Evolutionary conservation across 2,329 filamentous ascomycete genomes (phyloP).

Genomic region (Nakataea oryzae): DNA sequence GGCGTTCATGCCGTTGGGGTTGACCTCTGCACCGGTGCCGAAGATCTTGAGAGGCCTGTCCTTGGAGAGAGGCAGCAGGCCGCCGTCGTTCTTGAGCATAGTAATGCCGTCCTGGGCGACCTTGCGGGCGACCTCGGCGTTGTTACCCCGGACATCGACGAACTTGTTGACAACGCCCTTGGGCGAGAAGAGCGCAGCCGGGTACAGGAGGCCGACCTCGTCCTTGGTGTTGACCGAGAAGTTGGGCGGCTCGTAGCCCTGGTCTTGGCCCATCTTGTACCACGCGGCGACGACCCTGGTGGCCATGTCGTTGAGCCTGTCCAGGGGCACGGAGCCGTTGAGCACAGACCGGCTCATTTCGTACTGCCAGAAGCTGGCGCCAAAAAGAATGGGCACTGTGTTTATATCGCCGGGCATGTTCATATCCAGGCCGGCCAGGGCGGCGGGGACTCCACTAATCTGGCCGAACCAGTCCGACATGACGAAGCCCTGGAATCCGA

Average conservation of each 20-base stretch:
- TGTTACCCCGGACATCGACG: slow-evolving; percentile 48
- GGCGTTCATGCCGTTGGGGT: slow-evolving; percentile 50
- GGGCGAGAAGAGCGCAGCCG: slow-evolving; percentile 47
- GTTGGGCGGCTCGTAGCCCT: slow-evolving; percentile 43
- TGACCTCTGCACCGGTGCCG: slow-evolving; percentile 38
- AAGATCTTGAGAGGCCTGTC: slow-evolving; percentile 32
- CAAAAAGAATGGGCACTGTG: slow-evolving; percentile 40
- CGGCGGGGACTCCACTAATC: slow-evolving; percentile 61
- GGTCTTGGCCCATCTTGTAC: slow-evolving; percentile 50
- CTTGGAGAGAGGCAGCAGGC: slow-evolving; percentile 37
- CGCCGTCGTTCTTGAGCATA: slow-evolving; percentile 52
- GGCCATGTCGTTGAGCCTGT: slow-evolving; percentile 45
- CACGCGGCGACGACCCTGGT: slow-evolving; percentile 47
- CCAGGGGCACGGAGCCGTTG: slow-evolving; percentile 45
- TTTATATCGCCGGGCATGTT: slow-evolving; percentile 44
- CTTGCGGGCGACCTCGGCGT: slow-evolving; percentile 37
- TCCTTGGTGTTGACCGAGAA: slow-evolving; percentile 50
- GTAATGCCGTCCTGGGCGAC: slow-evolving; percentile 49
- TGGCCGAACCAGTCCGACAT: slow-evolving; percentile 78
- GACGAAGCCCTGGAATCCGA: slow-evolving; percentile 73
- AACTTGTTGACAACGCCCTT: slow-evolving; percentile 58
- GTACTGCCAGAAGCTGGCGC: slow-evolving; percentile 41
- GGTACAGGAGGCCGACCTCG: slow-evolving; percentile 43
- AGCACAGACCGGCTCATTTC: slow-evolving; percentile 43
- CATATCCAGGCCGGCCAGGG: slow-evolving; percentile 63